Evolutionary conservation across 2,329 filamentous ascomycete genomes (phyloP), one percentile per base, ranked within the genome.

Genomic region (Ophiosphaerella narmari): DNA sequence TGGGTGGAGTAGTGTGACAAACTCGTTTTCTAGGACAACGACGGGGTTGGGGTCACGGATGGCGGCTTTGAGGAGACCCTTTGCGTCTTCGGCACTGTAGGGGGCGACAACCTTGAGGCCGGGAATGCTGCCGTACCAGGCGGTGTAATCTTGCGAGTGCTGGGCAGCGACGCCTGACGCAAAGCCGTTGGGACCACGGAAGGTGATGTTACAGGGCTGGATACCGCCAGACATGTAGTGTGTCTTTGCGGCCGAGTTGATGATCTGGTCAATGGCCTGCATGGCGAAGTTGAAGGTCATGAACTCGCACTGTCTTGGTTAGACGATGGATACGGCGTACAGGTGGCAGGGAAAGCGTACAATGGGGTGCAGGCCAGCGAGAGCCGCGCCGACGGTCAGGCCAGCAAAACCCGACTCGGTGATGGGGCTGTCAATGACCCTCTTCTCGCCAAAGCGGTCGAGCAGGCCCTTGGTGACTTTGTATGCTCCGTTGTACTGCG

Each of bases 281-380:
- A 99, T 99, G 77, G 94, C 93, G 75, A 97, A 97, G 86, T 99
- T 99, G 86, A 96, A 97, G 71, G 94, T 99, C 94, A 99, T 99
- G 84, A 99, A 99, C 82, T 99, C 94, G 85, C 89, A 94, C 90
- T 94, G 62, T 43, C 7, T 59, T 33, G 54, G 61, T 67, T 48
- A 59, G 57, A 14, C 26, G 39, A 39, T 45, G 32, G 24, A 8
- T 3, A 7, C n/a, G 5, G n/a, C 7, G 16, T 1, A 18, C 31
- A 13, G 32, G 9, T 11, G 14, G 2, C 7, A 31, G 26, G 42
- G 4, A 31, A 39, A 43, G 54, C 90, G 82, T 82, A 96, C 91
- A 66, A 99, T 85, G 55, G 94, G 94, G 80, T 95, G 89, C 66
- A 99, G 84, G 62, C 94, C 94, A 74, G 91, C 93, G 68, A 99